Evolutionary conservation across 805 yeast genomes (phyloP).

Genomic region (Suhomyces kilbournensis): DNA sequence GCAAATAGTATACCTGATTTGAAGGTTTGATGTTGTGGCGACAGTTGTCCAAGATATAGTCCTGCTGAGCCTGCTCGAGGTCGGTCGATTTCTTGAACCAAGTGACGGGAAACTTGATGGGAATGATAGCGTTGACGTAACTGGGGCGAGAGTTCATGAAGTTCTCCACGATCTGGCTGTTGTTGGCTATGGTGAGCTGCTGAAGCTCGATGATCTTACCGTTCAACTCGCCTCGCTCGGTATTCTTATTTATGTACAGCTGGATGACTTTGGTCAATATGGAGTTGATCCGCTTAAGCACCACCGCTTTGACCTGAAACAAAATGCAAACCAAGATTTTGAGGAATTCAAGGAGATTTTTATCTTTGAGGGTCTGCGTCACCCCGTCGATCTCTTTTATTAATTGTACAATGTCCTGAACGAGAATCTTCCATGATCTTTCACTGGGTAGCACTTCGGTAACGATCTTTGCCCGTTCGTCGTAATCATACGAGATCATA

Average conservation of each 20-base stretch:
- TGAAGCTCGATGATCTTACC: constrained; percentile 27
- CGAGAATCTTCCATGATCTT: constrained; percentile 33
- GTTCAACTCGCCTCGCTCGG: constrained; percentile 12
- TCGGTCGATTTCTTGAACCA: constrained; percentile 23
- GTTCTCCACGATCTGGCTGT: constrained; percentile 17
- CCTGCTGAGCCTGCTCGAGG: constrained; percentile 5
- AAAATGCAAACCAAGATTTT: constrained; percentile 26
- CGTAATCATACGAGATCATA: constrained; percentile 35
- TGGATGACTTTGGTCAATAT: constrained; percentile 22
- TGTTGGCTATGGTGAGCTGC: constrained; percentile 23
- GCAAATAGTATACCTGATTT: constrained; percentile 29
- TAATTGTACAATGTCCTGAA: constrained; percentile 27
- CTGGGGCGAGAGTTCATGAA: constrained; percentile 27
- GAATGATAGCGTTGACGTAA: constrained; percentile 23
- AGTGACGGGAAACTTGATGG: constrained; percentile 29
- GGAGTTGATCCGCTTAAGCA: constrained; percentile 30
- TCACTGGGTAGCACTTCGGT: constrained; percentile 19
- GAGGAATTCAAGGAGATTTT: constrained; percentile 14
- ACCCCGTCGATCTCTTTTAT: constrained; percentile 12
- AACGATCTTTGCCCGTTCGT: constrained; percentile 29
- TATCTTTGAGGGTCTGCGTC: constrained; percentile 8
- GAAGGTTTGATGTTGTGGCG: constrained; percentile 20
- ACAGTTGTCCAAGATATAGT: constrained; percentile 9
- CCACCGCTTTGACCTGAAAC: constrained; percentile 25
- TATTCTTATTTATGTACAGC: constrained; percentile 15